Evolutionary conservation across 345 rosid genomes (phyloP).

Genomic region (Psidium friedrichsthalianum): DNA sequence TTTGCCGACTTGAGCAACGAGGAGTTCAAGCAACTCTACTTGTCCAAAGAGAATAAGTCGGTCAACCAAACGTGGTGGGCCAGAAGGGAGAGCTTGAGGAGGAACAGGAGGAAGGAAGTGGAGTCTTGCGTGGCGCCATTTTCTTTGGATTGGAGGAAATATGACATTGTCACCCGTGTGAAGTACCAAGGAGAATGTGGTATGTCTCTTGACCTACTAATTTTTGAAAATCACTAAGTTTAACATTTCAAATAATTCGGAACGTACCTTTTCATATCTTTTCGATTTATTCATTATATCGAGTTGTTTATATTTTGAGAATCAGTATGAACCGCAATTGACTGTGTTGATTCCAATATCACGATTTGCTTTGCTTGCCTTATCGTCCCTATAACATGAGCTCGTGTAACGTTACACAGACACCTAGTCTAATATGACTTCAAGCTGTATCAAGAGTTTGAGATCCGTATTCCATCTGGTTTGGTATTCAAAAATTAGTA

Average conservation of each 20-base stretch:
- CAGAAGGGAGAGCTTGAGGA: not conserved
- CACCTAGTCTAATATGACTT: too few relatives aligned
- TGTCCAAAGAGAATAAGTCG: constrained; percentile 39
- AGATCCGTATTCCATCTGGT: too few relatives aligned
- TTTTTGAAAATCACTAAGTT: not conserved
- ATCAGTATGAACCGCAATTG: not conserved
- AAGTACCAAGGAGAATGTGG: constrained; percentile 57
- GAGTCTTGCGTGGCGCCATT: constrained; percentile 29
- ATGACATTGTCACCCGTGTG: constrained; percentile 38
- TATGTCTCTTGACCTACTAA: not conserved
- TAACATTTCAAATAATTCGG: not conserved
- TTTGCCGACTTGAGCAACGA: constrained; percentile 63
- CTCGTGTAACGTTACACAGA: not conserved
- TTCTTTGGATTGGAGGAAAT: constrained; percentile 55
- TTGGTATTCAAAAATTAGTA: too few relatives aligned
- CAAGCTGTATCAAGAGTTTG: not conserved
- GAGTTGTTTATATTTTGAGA: not conserved
- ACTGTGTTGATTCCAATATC: not conserved
- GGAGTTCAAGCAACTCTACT: constrained; percentile 31
- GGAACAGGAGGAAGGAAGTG: constrained; percentile 3
- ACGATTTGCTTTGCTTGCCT: not conserved
- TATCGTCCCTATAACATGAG: not conserved
- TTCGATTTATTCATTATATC: not conserved
- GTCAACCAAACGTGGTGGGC: constrained; percentile 1
- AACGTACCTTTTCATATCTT: not conserved